Percentiles rank a stretch among this genome's conserved stretches.
Conservation (phyloP, 768 basidiomycete species). For the Kwoniella shandongensis region DNA sequence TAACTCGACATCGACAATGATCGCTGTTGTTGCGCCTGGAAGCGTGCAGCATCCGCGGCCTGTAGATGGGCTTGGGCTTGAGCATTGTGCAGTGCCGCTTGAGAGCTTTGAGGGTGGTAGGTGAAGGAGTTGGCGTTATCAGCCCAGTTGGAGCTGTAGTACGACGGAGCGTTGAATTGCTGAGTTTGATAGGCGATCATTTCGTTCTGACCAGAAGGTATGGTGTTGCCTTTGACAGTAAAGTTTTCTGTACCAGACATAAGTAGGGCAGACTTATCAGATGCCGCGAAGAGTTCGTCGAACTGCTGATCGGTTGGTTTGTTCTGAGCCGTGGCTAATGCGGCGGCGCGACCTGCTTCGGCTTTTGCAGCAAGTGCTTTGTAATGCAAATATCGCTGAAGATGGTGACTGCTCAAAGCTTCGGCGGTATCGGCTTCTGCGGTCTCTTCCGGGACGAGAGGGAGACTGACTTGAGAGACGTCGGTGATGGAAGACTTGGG, state of each 20-base stretch:
- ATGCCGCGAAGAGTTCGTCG: slow-evolving; percentile 23
- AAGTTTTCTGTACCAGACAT: slow-evolving; percentile 18
- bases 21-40: slow-evolving; percentile 19
- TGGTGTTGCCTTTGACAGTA: slow-evolving; percentile 3
- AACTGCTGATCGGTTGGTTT: slow-evolving; percentile 16
- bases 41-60: slow-evolving; percentile 29
- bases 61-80: slow-evolving; percentile 42
- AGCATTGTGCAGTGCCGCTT: slow-evolving; percentile 27
- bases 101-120: slow-evolving; percentile 28
- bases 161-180: slow-evolving; percentile 5
- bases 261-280: slow-evolving; percentile 10
- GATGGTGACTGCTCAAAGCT: slow-evolving; percentile 40
- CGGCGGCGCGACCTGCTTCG: slow-evolving; percentile 27
- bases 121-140: slow-evolving; percentile 9
- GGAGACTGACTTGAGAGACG: slow-evolving; percentile 2
- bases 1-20: slow-evolving; percentile 7
- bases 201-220: slow-evolving; percentile 6
- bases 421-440: slow-evolving; percentile 28
- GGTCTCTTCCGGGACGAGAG: neutral
- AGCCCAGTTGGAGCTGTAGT: slow-evolving; percentile 5
- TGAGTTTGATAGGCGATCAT: slow-evolving; percentile 34
- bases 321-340: slow-evolving; percentile 10
- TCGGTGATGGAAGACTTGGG: slow-evolving; percentile 13
- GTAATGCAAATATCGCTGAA: slow-evolving; percentile 46
- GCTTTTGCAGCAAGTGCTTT: slow-evolving; percentile 41